These are phyloP conservation scores for Mycena amicta DNA, from an alignment of 768 basidiomycete species.

Conservation along the genomic window DNA sequence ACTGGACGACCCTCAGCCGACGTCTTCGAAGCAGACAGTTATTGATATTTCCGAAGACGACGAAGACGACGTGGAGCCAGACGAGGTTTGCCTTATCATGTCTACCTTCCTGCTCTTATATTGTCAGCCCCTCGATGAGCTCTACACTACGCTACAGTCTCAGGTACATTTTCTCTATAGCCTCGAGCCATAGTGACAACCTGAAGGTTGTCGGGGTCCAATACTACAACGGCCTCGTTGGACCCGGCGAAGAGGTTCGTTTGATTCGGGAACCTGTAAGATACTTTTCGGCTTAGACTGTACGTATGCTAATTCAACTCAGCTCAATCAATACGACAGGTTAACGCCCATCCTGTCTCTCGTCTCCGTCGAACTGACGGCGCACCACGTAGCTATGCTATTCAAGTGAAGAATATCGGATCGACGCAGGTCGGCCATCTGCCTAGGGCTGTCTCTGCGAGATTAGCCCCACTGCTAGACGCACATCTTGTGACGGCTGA, in stretches of 20 bases:
- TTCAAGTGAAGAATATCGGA: conserved; percentile 80
- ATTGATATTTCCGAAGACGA: conserved; percentile 19
- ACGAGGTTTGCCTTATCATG: conserved; percentile 2
- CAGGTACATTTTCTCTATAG: neutral
- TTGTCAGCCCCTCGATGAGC: conserved; percentile 55
- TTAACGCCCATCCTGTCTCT: conserved; percentile 23
- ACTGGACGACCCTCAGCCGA: conserved; percentile 23
- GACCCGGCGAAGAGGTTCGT: conserved; percentile 73
- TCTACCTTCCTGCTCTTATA: neutral
- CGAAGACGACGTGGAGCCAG: conserved; percentile 48
- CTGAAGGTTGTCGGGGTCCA: conserved; percentile 74
- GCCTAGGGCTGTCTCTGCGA: conserved; percentile 56
- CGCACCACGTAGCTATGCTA: conserved; percentile 80
- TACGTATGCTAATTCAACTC: neutral
- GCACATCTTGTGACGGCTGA: conserved; percentile 64
- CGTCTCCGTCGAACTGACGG: too few species aligned
- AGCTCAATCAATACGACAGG: conserved; percentile 66
- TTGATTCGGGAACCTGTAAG: conserved; percentile 61
- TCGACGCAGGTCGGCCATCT: conserved; percentile 81
- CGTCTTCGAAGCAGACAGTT: conserved; percentile 16
- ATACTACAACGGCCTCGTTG: conserved; percentile 83
- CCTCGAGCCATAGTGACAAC: neutral
- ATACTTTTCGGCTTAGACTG: neutral
- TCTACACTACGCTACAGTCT: conserved; percentile 53
- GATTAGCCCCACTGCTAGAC: conserved; percentile 76